Evolutionary conservation across 2,329 filamentous ascomycete species (phyloP).

Genomic region (Cladosporium cucumerinum): DNA sequence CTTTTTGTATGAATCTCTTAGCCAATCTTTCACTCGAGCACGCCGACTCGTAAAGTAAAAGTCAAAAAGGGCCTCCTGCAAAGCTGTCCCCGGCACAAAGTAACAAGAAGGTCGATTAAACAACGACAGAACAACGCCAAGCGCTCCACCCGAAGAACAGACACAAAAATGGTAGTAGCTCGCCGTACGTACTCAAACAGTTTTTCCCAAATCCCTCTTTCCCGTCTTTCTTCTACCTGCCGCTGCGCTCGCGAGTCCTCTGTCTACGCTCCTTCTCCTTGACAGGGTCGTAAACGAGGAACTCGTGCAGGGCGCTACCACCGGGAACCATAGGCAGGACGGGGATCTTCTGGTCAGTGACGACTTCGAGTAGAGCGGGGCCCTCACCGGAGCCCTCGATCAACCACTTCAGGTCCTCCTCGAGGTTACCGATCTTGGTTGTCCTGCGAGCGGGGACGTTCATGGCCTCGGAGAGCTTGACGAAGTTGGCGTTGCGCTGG

Average conservation of each 20-base stretch:
- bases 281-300: constrained; percentile 79
- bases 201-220: neutral
- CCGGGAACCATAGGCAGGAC: constrained; percentile 97
- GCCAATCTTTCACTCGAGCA: neutral
- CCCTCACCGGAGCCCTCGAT: constrained; percentile 71
- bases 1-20: neutral
- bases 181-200: neutral
- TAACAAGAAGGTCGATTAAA: neutral
- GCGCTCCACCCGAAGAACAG: neutral
- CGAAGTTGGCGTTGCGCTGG: constrained; percentile 92
- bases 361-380: constrained; percentile 87
- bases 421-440: constrained; percentile 71
- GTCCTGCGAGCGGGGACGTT: constrained; percentile 71
- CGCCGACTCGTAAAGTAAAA: neutral
- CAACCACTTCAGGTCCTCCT: constrained; percentile 79
- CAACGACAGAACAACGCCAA: neutral
- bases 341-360: constrained; percentile 84
- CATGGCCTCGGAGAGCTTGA: constrained; percentile 91
- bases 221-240: constrained; percentile 27
- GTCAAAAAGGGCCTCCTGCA: neutral
- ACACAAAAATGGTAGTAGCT: neutral
- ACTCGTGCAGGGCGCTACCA: constrained; percentile 85
- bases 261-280: constrained; percentile 41
- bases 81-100: neutral
- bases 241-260: constrained; percentile 37